Evolutionary conservation across 2,329 filamentous ascomycete species (phyloP).

Genomic region (Penicillium sp.): DNA sequence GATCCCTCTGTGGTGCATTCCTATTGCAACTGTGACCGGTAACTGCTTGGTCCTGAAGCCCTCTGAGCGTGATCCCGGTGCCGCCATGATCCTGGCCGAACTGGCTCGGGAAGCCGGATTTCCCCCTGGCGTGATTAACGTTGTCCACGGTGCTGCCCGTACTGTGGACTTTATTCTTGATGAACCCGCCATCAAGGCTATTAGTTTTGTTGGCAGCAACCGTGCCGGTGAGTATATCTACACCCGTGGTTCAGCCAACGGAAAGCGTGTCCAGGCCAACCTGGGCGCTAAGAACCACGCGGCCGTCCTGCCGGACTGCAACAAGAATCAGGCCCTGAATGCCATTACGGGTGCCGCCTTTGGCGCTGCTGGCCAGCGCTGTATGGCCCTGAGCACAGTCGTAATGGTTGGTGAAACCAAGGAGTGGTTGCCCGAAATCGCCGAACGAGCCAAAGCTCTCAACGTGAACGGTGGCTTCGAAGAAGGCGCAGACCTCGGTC

Average conservation of each 20-base stretch:
- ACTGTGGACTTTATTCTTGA: conserved; percentile 66
- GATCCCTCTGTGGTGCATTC: conserved; percentile 64
- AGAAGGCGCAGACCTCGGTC: conserved; percentile 57
- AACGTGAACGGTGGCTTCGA: conserved; percentile 60
- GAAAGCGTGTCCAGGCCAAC: conserved; percentile 65
- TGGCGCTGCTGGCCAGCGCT: conserved; percentile 62
- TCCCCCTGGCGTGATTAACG: conserved; percentile 60
- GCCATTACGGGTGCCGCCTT: conserved; percentile 63
- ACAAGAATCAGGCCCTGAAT: conserved; percentile 63
- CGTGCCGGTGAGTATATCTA: conserved; percentile 65
- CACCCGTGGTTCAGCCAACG: conserved; percentile 60
- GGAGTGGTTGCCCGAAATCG: conserved; percentile 59
- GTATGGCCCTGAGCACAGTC: conserved; percentile 62
- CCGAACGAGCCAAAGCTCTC: conserved; percentile 55
- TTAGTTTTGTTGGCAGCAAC: conserved; percentile 64
- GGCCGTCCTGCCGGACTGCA: conserved; percentile 60
- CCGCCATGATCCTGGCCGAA: conserved; percentile 61
- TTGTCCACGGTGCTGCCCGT: conserved; percentile 59
- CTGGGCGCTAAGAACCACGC: conserved; percentile 66
- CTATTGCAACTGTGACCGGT: conserved; percentile 58
- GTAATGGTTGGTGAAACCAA: conserved; percentile 61
- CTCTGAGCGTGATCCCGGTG: conserved; percentile 60
- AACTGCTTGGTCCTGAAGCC: conserved; percentile 62
- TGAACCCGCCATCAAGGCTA: conserved; percentile 62
- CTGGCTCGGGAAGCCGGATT: conserved; percentile 59